Evolutionary conservation across 176 grass and related monocot species (phyloP), one percentile per base, ranked within the genome.

Genomic region (Musa itinerans): DNA sequence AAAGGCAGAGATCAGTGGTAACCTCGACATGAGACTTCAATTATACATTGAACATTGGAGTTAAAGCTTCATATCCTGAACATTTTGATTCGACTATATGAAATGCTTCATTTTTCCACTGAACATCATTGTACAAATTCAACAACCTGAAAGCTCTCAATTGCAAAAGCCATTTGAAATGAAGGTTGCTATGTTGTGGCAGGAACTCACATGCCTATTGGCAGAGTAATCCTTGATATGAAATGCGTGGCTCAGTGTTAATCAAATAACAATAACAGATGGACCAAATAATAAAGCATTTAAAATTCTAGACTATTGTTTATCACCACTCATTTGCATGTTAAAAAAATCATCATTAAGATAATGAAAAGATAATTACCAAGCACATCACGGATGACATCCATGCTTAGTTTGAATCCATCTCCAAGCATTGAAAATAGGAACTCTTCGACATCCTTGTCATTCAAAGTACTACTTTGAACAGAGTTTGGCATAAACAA

Each of bases 381-480:
- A 86, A 98, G 80, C 83, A 91, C 90, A 59, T 89, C 69, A 82
- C 53, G 85, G 61, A 98, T 98, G 63, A 85, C 68, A 73, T 85
- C 84, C 73, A 72, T 89, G 76, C 53, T 87, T 62, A 98, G 90
- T 59, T 91, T 93, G 80, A 90, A 98, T 79, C 94, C 94, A 77
- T 93, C 94, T 80, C 86, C 90, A 83, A 98, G 88, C 90, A 98
- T 98, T 79, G 78, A 87, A 85, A 93, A 91, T n/a, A 97, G 86
- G 58, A 93, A 98, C 53, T 93, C 85, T 79, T 97, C 94, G 58
- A 96, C 75, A 88, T 92, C 85, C 56, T 75, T 88, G 74, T 96
- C 83, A 78, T 72, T 59, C 59, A 90, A 77, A 85, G 65, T 80
- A 80, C 65, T 87, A 77, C 79, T 85, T 26, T 84, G 54, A 77